A percentile compares a stretch with the other conserved stretches of the same genome.
phyloP scores from a whole-genome alignment of 2,329 filamentous ascomycete genomes.

The Verticillium dahliae region DNA sequence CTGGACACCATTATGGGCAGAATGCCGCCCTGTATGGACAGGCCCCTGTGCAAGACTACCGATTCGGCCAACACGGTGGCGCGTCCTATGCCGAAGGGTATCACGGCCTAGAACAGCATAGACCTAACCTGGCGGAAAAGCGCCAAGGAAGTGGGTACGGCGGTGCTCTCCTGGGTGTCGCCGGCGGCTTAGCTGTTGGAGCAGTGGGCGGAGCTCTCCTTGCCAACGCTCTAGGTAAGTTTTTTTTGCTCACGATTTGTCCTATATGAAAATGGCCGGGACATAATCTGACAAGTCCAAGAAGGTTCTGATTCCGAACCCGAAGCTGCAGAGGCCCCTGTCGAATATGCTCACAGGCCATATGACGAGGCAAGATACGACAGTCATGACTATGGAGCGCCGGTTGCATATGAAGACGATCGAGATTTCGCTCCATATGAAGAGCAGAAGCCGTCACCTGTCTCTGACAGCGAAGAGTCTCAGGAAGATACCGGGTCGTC shows the following conservation, averaged over 20 bases:
- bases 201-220: conserved; percentile 51
- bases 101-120: conserved; percentile 4
- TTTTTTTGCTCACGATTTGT: neutral
- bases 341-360: neutral
- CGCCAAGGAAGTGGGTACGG: conserved; percentile 36
- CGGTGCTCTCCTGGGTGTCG: conserved; percentile 47
- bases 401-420: neutral
- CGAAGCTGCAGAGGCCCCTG: neutral
- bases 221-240: conserved; percentile 48
- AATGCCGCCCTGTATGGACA: neutral
- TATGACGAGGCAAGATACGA: neutral
- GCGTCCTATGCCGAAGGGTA: conserved; percentile 6
- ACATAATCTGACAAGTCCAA: neutral
- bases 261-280: neutral
- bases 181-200: conserved; percentile 50
- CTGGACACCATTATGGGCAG: neutral
- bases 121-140: conserved; percentile 20
- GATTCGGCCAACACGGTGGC: neutral
- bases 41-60: neutral
- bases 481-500: neutral
- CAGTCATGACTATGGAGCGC: neutral
- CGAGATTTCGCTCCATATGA: neutral
- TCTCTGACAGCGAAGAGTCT: neutral
- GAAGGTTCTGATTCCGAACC: neutral
- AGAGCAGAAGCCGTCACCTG: neutral